A percentile compares a stretch with the other conserved stretches of the same genome.
These are phyloP conservation scores for Sextonia rubra DNA, from an alignment of 164 flowering plant genomes.

Conservation along the genomic window DNA sequence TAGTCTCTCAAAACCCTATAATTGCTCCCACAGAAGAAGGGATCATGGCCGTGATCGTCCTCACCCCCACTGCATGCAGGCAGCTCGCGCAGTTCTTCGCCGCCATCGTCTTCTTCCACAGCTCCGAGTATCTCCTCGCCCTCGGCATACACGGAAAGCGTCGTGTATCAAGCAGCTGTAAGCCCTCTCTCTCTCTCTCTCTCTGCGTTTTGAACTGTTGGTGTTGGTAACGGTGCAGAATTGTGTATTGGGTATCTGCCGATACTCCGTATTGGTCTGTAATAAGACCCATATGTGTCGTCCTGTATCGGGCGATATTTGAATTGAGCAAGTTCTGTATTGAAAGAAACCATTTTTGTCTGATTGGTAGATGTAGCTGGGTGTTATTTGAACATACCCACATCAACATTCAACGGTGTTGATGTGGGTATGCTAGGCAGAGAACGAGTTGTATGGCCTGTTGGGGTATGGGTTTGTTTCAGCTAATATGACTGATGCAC, in stretches of 20 bases:
- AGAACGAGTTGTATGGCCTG: no score
- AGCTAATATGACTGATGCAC: no score
- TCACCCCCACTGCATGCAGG: neutral
- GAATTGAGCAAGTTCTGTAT: no score
- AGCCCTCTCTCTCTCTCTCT: neutral
- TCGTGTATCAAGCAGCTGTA: constrained; percentile 8
- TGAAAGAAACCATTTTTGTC: no score
- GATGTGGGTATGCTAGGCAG: no score
- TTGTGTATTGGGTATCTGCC: neutral
- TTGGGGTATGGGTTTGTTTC: no score
- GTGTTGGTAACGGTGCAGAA: neutral
- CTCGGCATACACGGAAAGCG: constrained; percentile 9
- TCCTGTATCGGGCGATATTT: no score
- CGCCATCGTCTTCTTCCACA: constrained; percentile 11
- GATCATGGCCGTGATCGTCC: neutral
- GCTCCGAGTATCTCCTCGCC: constrained; percentile 13
- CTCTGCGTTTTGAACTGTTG: neutral
- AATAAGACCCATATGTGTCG: neutral
- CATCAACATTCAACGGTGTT: no score
- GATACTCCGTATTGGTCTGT: neutral
- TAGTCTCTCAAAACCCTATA: neutral
- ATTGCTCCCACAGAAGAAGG: neutral
- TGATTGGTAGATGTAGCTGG: no score
- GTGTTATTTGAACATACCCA: no score
- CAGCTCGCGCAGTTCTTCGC: constrained; percentile 10